Conservation (phyloP, 352 stramenopile genomes). For the Globisporangium emineosum region DNA sequence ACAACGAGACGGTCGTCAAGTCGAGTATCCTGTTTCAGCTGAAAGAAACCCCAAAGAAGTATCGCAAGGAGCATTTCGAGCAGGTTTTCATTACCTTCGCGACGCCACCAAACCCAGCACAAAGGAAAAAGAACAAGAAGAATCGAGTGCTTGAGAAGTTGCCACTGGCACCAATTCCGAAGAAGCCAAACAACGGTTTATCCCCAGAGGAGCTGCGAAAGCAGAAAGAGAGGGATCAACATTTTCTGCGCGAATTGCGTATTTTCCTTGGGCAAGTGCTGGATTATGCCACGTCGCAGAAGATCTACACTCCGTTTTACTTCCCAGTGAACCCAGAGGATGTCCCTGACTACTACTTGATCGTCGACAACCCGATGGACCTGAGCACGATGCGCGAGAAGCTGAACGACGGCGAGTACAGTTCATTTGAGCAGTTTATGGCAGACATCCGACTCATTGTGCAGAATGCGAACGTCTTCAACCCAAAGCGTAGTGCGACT, state of each 20-base stretch:
- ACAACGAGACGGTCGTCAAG: slow-evolving; percentile 35
- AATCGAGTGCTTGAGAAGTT: slow-evolving; percentile 40
- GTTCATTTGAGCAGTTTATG: slow-evolving; percentile 85
- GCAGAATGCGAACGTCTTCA: slow-evolving; percentile 88
- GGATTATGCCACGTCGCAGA: slow-evolving; percentile 75
- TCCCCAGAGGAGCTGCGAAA: slow-evolving; percentile 38
- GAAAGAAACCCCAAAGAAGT: slow-evolving; percentile 21
- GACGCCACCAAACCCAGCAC: slow-evolving; percentile 34
- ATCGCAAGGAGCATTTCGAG: slow-evolving; percentile 53
- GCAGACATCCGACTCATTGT: slow-evolving; percentile 88
- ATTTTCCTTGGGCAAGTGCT: slow-evolving; percentile 87
- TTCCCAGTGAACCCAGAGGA: slow-evolving; percentile 66
- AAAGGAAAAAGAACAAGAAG: slow-evolving; percentile 19
- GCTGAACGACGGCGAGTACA: slow-evolving; percentile 88
- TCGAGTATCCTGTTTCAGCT: slow-evolving; percentile 51
- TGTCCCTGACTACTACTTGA: slow-evolving; percentile 88
- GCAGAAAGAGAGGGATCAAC: slow-evolving; percentile 68
- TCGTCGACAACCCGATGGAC: slow-evolving; percentile 87
- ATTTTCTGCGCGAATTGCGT: slow-evolving; percentile 83
- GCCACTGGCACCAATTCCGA: slow-evolving; percentile 48
- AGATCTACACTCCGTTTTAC: slow-evolving; percentile 64
- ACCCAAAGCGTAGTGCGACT: slow-evolving; percentile 75
- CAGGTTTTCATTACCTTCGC: slow-evolving; percentile 55
- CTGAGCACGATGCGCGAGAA: slow-evolving; percentile 87
- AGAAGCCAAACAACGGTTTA: slow-evolving; percentile 27